Evolutionary conservation across 2,329 filamentous ascomycete genomes (phyloP).

Genomic region (Fusarium sarcochroum): DNA sequence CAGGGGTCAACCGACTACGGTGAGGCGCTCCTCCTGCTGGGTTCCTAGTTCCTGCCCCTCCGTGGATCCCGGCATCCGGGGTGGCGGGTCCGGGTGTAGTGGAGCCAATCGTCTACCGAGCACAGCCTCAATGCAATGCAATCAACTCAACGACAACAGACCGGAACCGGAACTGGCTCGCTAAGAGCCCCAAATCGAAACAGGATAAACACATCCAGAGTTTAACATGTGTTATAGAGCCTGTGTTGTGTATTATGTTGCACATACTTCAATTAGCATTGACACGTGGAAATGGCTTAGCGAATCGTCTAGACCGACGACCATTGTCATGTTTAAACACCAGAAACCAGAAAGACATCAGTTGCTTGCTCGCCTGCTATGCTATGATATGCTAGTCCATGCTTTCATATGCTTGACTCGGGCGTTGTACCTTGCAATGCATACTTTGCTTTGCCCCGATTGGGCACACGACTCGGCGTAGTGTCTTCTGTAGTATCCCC

Average conservation of each 20-base stretch:
- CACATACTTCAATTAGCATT: not conserved
- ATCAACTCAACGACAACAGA: not conserved
- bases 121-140: slow-evolving; percentile 29
- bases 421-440: slow-evolving; percentile 14
- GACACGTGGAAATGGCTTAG: slow-evolving; percentile 10
- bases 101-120: slow-evolving; percentile 15
- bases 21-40: slow-evolving; percentile 28
- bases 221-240: not conserved
- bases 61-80: slow-evolving; percentile 41
- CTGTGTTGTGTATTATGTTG: not conserved
- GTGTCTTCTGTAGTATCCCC: slow-evolving; percentile 11
- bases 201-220: not conserved
- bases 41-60: slow-evolving; percentile 12
- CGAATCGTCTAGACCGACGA: not conserved
- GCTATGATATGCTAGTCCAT: slow-evolving; percentile 21
- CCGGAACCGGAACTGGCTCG: not conserved
- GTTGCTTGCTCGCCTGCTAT: slow-evolving; percentile 32
- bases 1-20: slow-evolving; percentile 34
- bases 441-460: slow-evolving; percentile 3
- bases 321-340: not conserved
- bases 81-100: slow-evolving; percentile 34
- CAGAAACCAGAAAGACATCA: slow-evolving; percentile 21
- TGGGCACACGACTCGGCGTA: slow-evolving; percentile 6
- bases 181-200: slow-evolving; percentile 1
- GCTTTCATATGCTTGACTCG: slow-evolving; percentile 20